These are phyloP conservation scores for Prunus dulcis DNA, from an alignment of 306 rosid species.

Conservation along the genomic window DNA sequence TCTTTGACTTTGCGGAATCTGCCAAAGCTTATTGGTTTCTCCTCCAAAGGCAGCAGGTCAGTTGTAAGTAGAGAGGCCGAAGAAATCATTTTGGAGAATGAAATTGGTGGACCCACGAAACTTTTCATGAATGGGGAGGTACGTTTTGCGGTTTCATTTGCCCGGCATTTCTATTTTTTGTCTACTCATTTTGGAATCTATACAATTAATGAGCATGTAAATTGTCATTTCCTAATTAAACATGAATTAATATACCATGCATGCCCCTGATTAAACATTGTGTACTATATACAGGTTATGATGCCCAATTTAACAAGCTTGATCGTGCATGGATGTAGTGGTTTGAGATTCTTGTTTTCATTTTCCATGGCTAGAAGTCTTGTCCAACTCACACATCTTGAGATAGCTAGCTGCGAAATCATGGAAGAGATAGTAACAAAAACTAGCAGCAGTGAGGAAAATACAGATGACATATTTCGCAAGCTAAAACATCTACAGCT, in stretches of 20 bases:
- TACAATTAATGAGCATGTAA: too few species aligned
- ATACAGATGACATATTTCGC: too few species aligned
- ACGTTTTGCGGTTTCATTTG: background rate
- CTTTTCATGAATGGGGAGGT: background rate
- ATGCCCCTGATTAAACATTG: background rate
- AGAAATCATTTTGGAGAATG: background rate
- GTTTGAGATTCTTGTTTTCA: constrained; percentile 10
- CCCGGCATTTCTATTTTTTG: too few species aligned
- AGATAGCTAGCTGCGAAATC: constrained; percentile 14
- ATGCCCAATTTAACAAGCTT: constrained; percentile 26
- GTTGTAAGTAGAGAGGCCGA: too few species aligned
- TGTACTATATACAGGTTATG: background rate
- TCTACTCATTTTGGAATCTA: background rate
- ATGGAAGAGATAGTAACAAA: too few species aligned
- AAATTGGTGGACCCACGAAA: background rate
- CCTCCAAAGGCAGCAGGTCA: background rate
- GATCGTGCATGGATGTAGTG: constrained; percentile 10
- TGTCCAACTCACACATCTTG: constrained; percentile 28
- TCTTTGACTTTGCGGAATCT: background rate
- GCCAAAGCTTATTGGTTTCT: background rate
- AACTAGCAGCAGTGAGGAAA: too few species aligned
- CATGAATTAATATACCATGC: background rate
- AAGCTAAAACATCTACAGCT: too few species aligned
- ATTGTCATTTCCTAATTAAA: background rate
- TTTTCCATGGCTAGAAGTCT: constrained; percentile 19